phyloP scores from a whole-genome alignment of 2,329 filamentous ascomycete genomes.

The Aspergillus sojae region DNA sequence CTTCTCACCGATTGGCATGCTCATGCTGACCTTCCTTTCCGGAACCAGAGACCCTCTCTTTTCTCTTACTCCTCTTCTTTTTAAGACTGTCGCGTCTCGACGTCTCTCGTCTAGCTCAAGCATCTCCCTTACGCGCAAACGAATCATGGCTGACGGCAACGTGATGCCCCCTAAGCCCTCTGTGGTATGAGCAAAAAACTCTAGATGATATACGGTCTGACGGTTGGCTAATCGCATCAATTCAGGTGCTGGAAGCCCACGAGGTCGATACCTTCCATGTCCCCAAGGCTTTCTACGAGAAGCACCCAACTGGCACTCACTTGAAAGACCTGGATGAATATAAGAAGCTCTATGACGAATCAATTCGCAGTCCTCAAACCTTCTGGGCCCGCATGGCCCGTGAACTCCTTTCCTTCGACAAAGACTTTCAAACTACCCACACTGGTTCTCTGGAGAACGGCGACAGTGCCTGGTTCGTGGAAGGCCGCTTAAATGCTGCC shows the following conservation, averaged over 20 bases:
- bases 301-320: constrained; percentile 64
- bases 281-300: constrained; percentile 58
- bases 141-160: constrained; percentile 42
- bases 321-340: constrained; percentile 63
- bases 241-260: constrained; percentile 50
- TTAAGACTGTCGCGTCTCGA: not conserved
- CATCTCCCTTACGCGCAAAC: constrained; percentile 3
- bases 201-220: constrained; percentile 1
- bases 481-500: constrained; percentile 90
- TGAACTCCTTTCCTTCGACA: constrained; percentile 86
- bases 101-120: not conserved
- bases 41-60: not conserved
- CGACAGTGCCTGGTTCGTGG: constrained; percentile 91
- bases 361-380: constrained; percentile 82
- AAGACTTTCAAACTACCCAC: constrained; percentile 88
- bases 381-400: constrained; percentile 89
- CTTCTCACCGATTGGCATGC: not conserved
- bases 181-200: constrained; percentile 36
- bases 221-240: constrained; percentile 16
- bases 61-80: not conserved
- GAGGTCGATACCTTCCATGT: constrained; percentile 57
- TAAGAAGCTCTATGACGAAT: constrained; percentile 72
- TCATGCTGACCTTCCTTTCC: not conserved
- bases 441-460: constrained; percentile 75
- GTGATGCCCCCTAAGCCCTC: constrained; percentile 37